Percentiles rank a stretch among this genome's conserved stretches.
These are phyloP conservation scores for Coemansia sp. DNA, from an alignment of 192 early-diverging fungal genomes.

Conservation along the genomic window DNA sequence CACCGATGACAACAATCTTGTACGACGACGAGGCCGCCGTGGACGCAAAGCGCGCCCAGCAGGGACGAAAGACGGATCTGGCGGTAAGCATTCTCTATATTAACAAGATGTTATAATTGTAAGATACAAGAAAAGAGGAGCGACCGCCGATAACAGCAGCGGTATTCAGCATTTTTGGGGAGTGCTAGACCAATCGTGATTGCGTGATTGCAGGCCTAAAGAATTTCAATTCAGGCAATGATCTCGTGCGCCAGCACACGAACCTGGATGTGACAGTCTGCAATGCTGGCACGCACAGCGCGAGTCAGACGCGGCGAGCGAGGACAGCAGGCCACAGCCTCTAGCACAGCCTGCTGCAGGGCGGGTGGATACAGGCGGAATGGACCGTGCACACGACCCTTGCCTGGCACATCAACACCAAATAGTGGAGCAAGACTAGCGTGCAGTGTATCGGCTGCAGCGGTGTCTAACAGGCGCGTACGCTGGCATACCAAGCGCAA, in stretches of 20 bases:
- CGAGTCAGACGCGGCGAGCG: conserved; percentile 18
- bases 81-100: conserved; percentile 27
- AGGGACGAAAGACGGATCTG: conserved; percentile 13
- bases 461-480: conserved; percentile 31
- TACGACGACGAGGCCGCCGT: conserved; percentile 47
- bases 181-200: conserved; percentile 1
- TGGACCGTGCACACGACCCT: conserved; percentile 43
- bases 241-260: neutral
- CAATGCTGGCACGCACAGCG: conserved; percentile 27
- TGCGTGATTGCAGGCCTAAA: conserved; percentile 11
- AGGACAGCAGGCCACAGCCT: conserved; percentile 33
- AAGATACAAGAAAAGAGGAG: conserved; percentile 1
- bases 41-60: conserved; percentile 32
- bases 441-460: conserved; percentile 21
- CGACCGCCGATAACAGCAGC: neutral
- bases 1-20: conserved; percentile 55
- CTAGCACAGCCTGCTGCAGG: conserved; percentile 40
- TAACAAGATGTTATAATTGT: neutral
- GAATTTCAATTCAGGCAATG: neutral
- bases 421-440: conserved; percentile 44
- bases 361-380: conserved; percentile 33
- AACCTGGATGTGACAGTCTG: neutral
- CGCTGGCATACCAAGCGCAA: conserved; percentile 45
- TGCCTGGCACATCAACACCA: conserved; percentile 45
- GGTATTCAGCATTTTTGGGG: neutral